A percentile compares a stretch with the other conserved stretches of the same genome.
Conservation (phyloP, 2,329 filamentous ascomycete genomes). For the Seiridium unicorne region DNA sequence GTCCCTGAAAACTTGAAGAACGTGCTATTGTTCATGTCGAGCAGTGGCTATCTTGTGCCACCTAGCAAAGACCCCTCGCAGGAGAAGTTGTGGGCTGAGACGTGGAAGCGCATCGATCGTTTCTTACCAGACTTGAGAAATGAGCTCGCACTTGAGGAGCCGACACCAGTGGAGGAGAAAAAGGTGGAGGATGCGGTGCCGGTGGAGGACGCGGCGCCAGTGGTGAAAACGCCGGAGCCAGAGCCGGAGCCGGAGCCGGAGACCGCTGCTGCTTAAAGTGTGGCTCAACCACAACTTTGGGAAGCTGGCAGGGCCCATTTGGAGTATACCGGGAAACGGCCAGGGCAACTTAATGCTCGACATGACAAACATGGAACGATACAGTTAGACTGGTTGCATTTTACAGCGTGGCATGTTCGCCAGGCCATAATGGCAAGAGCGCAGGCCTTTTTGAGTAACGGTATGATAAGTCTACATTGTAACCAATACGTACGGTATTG, state of each 20-base stretch:
- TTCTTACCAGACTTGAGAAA: slow-evolving; percentile 60
- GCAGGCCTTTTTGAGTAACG: no score
- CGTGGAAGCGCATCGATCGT: slow-evolving; percentile 64
- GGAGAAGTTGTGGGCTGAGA: slow-evolving; percentile 60
- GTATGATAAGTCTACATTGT: no score
- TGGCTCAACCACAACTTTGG: no score
- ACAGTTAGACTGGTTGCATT: background rate
- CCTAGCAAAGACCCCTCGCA: slow-evolving; percentile 57
- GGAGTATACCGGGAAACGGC: no score
- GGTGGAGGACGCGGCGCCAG: background rate
- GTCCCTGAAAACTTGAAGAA: slow-evolving; percentile 96
- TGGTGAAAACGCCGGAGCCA: background rate
- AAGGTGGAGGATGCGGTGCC: background rate
- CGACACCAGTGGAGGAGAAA: slow-evolving; percentile 13
- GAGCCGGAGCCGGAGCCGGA: background rate
- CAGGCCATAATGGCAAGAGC: no score
- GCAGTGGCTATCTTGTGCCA: slow-evolving; percentile 77
- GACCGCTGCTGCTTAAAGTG: background rate
- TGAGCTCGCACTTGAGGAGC: slow-evolving; percentile 54
- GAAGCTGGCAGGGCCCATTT: no score
- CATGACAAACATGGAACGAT: background rate
- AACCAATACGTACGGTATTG: no score
- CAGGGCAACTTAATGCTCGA: background rate
- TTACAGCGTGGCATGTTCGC: background rate
- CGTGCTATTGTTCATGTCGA: slow-evolving; percentile 91